Evolutionary conservation across 1,139 yeast species (phyloP), one percentile per base, ranked within the genome.

Genomic region (Eremothecium gossypii): DNA sequence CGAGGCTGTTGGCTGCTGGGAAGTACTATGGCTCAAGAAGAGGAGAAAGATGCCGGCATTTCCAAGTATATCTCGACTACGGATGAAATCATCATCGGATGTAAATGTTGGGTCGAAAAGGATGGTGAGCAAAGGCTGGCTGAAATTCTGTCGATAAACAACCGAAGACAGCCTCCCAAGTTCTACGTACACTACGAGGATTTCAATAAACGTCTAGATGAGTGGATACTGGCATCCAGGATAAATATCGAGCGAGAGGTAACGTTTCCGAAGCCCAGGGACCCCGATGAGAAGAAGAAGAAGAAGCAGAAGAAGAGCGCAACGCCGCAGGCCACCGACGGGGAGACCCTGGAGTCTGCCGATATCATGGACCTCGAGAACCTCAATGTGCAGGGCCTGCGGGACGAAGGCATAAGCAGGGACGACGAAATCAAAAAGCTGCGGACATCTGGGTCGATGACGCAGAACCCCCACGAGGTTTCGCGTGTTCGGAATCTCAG

Each of bases 401-500:
- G 71, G 42, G 64, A 77, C 42, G 87, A 81, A 51, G 85, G 79
- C 45, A 74, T 83, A 31, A 77, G 83, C 37, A 69, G 96, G 45
- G 96, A 86, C 53, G 95, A 87, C 50, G 98, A 91, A 63, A 83
- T 91, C 50, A 87, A 89, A 56, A 86, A 86, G 60, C 71, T 93
- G 47, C 71, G 98, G 53, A 87, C 96, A 0, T 73, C 94, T 26
- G 98, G 98, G 2, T 89, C 97, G 1, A 91, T 93, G 98, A 84
- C 94, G 7, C 98, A 93, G 62, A 72, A 71, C 40, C 83, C 84
- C 51, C 81, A 79, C 58, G 98, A 91, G 58, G 86, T 91, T 23
- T 87, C 97, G 0, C 72, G 95, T 46, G 96, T 91, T 36, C 74
- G 97, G 53, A 91, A 91, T 59, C 70, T 93, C 50, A 71, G 76